phyloP scores from a whole-genome alignment of 2,329 filamentous ascomycete genomes.

The Sporothrix pseudoabietina region DNA sequence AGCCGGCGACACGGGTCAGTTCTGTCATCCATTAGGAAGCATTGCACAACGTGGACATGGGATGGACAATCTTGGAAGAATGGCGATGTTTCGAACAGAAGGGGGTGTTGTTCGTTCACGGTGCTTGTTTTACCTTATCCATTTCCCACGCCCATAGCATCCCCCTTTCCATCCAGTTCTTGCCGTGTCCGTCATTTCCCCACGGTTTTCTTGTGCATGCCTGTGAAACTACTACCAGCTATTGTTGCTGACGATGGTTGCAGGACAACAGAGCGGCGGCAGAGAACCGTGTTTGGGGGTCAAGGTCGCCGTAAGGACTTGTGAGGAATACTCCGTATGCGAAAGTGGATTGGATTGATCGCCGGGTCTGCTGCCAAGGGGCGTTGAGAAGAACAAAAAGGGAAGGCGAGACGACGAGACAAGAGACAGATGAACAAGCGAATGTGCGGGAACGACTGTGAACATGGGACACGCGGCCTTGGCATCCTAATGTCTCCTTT shows the following conservation, averaged over 20 bases:
- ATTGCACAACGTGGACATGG: neutral
- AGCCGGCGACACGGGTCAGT: neutral
- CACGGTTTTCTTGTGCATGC: constrained; percentile 8
- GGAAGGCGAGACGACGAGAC: constrained; percentile 14
- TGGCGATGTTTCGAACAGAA: neutral
- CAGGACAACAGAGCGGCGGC: neutral
- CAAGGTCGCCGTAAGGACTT: constrained; percentile 10
- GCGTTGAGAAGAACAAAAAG: neutral
- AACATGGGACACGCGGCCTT: constrained; percentile 16
- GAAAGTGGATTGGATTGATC: constrained; percentile 23
- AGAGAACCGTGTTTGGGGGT: constrained; percentile 21
- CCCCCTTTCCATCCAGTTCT: neutral
- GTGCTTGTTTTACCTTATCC: neutral
- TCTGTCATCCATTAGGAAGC: neutral
- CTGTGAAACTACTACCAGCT: neutral
- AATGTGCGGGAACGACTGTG: constrained; percentile 9
- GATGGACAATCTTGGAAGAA: neutral
- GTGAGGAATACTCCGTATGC: constrained; percentile 24
- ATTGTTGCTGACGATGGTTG: constrained; percentile 18
- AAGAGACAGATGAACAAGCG: constrained; percentile 18
- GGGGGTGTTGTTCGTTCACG: neutral
- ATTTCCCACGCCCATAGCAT: neutral
- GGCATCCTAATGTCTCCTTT: constrained; percentile 22
- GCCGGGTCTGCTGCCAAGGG: constrained; percentile 15
- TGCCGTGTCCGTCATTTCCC: neutral